phyloP scores from a whole-genome alignment of 345 rosid genomes.

The Camelina sativa region DNA sequence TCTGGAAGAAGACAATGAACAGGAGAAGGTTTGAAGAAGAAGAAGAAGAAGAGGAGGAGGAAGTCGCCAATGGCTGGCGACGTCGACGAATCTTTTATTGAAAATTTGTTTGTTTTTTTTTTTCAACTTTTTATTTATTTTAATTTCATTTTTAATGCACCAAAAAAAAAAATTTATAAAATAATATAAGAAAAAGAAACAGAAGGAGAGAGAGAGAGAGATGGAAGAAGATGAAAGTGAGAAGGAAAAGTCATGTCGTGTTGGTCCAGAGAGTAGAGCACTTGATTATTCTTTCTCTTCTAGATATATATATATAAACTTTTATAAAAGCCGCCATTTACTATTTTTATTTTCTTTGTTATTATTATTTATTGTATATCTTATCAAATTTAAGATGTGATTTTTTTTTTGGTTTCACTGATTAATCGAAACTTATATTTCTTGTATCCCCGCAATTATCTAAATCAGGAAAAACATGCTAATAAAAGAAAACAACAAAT shows the following conservation, averaged over 20 bases:
- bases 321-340: conserved; percentile 1
- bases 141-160: conserved; percentile 11
- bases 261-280: conserved; percentile 44
- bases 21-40: conserved; percentile 34
- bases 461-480: not conserved
- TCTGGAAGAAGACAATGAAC: conserved; percentile 33
- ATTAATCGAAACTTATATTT: too few species aligned
- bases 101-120: not conserved
- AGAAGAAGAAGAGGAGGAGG: conserved; percentile 23
- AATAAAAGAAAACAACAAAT: not conserved
- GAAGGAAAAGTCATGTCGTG: conserved; percentile 40
- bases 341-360: too few species aligned
- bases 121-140: not conserved
- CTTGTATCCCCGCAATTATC: not conserved
- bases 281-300: conserved; percentile 20
- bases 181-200: too few species aligned
- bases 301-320: not conserved
- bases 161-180: not conserved
- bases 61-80: conserved; percentile 52
- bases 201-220: conserved; percentile 9
- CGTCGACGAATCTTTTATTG: conserved; percentile 41
- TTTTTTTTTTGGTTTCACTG: too few species aligned
- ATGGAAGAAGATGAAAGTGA: conserved; percentile 28
- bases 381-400: too few species aligned
- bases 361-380: too few species aligned